These are phyloP conservation scores for Ophiocordyceps unilateralis DNA, from an alignment of 2,329 filamentous ascomycete species.

Conservation along the genomic window DNA sequence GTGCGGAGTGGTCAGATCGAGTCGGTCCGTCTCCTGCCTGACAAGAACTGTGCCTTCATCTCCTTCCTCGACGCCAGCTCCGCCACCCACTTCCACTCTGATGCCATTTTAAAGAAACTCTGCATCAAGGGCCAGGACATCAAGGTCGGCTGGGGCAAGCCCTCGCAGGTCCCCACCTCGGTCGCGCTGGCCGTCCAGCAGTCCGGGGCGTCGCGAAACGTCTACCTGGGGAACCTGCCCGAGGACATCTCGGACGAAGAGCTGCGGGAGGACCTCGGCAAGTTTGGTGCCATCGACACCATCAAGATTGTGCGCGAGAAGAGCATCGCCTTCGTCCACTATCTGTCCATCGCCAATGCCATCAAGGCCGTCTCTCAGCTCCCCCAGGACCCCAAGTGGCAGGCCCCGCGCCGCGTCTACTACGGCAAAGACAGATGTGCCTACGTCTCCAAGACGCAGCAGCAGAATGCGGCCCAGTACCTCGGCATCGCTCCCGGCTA, in stretches of 20 bases:
- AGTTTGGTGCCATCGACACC: conserved; percentile 92
- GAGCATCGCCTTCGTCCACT: conserved; percentile 94
- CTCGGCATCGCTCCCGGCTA: conserved; percentile 93
- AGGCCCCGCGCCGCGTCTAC: conserved; percentile 85
- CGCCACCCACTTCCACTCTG: conserved; percentile 96
- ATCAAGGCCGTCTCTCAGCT: conserved; percentile 96
- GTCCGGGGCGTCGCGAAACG: conserved; percentile 89
- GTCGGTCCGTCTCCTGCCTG: conserved; percentile 87
- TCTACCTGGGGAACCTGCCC: conserved; percentile 84
- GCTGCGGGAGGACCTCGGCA: conserved; percentile 82
- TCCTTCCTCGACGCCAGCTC: conserved; percentile 97
- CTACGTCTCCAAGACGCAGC: conserved; percentile 98
- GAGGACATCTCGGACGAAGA: conserved; percentile 87
- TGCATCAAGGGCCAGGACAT: conserved; percentile 98
- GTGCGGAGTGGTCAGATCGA: conserved; percentile 96
- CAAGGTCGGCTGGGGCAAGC: conserved; percentile 98
- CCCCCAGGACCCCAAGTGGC: conserved; percentile 93
- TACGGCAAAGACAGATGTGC: conserved; percentile 98
- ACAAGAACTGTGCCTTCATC: conserved; percentile 99
- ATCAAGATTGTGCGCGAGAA: conserved; percentile 97
- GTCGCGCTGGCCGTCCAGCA: conserved; percentile 96
- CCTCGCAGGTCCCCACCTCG: conserved; percentile 91
- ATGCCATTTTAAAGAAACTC: conserved; percentile 98
- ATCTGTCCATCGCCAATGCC: conserved; percentile 90
- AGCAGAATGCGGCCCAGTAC: conserved; percentile 97